phyloP scores from a whole-genome alignment of 495 filamentous ascomycete species.

The Neurospora sp. region DNA sequence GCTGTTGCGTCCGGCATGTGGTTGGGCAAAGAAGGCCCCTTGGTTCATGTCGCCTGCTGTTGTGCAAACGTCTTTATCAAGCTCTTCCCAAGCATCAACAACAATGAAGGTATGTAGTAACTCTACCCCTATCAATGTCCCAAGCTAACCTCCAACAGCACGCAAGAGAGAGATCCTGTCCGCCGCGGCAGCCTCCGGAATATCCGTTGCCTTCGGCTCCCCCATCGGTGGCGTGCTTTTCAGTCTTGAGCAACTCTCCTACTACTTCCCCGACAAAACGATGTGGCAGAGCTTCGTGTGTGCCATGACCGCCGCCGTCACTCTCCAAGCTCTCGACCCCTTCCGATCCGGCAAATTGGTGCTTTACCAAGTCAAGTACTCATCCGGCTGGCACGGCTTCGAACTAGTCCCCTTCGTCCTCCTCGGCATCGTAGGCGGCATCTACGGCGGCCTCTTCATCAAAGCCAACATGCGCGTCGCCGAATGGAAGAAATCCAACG shows the following conservation, averaged over 20 bases:
- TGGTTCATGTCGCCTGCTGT: constrained; percentile 97
- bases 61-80: constrained; percentile 96
- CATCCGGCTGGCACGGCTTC: constrained; percentile 85
- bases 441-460: constrained; percentile 93
- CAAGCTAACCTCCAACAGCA: constrained; percentile 38
- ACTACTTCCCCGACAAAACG: constrained; percentile 98
- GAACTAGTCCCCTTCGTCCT: constrained; percentile 84
- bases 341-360: constrained; percentile 95
- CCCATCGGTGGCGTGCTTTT: constrained; percentile 91
- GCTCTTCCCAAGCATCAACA: constrained; percentile 68
- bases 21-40: constrained; percentile 95
- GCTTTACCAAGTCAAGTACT: constrained; percentile 93
- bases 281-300: constrained; percentile 99
- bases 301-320: constrained; percentile 93
- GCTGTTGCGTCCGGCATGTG: constrained; percentile 93
- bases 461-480: constrained; percentile 85
- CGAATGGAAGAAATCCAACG: constrained; percentile 58
- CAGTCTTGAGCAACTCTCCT: constrained; percentile 92
- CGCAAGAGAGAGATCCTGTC: constrained; percentile 94
- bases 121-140: neutral
- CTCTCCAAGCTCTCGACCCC: constrained; percentile 84
- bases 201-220: constrained; percentile 95
- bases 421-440: constrained; percentile 78
- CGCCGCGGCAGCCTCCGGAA: constrained; percentile 86
- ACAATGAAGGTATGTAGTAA: constrained; percentile 65